phyloP scores from a whole-genome alignment of 179 eudicot genomes.

The Beta macrorhiza region DNA sequence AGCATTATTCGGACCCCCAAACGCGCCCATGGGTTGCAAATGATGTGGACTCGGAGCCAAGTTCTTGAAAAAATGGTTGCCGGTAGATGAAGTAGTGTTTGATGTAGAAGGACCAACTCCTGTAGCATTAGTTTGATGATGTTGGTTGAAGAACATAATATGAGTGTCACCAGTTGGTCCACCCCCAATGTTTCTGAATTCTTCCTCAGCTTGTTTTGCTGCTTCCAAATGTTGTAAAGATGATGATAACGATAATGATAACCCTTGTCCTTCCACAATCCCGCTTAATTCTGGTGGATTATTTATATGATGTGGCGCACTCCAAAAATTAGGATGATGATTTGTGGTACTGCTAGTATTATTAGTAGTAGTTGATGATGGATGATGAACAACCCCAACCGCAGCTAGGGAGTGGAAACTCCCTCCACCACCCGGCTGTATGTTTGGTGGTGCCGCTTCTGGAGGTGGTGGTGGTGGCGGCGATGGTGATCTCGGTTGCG shows the following conservation, averaged over 20 bases:
- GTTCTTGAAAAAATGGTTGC: constrained; percentile 42
- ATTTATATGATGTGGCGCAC: constrained; percentile 21
- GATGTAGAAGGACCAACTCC: constrained; percentile 31
- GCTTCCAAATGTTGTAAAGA: constrained; percentile 68
- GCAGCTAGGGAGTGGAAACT: constrained; percentile 24
- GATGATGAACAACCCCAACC: constrained; percentile 12
- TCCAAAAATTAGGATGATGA: constrained; percentile 41
- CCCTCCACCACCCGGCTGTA: constrained; percentile 23
- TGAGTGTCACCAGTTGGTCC: constrained; percentile 33
- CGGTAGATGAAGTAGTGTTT: constrained; percentile 22
- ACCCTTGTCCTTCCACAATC: constrained; percentile 62
- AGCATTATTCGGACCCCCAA: constrained; percentile 16
- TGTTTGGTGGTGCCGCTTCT: not conserved
- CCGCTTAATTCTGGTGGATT: constrained; percentile 32
- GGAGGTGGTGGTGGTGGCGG: constrained; percentile 36
- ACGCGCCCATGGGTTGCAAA: constrained; percentile 16
- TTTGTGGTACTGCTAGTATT: not conserved
- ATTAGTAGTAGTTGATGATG: not conserved
- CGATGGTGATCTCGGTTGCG: constrained; percentile 57
- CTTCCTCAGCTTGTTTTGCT: constrained; percentile 53
- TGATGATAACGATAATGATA: constrained; percentile 75
- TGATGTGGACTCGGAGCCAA: constrained; percentile 27
- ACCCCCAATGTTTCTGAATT: constrained; percentile 37
- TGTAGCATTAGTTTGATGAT: constrained; percentile 14
- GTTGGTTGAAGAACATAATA: constrained; percentile 58